Evolutionary conservation across 768 basidiomycete species (phyloP).

Genomic region (Lactarius tabidus): DNA sequence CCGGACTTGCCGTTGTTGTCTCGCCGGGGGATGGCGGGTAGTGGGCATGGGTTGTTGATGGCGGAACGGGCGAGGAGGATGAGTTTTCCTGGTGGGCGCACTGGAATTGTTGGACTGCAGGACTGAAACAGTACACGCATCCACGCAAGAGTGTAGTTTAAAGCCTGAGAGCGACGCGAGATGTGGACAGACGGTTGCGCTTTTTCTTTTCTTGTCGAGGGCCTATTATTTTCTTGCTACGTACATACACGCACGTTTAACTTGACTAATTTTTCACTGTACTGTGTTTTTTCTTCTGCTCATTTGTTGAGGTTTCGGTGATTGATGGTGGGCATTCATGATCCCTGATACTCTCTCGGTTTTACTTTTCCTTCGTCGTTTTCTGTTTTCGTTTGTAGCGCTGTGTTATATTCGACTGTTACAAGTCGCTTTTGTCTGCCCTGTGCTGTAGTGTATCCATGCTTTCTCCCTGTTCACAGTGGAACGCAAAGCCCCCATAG

Average conservation of each 20-base stretch:
- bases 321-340: neutral
- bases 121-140: neutral
- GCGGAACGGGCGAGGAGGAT: slow-evolving; percentile 24
- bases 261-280: neutral
- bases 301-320: neutral
- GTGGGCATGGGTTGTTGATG: neutral
- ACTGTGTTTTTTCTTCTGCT: too few species aligned
- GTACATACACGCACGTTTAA: neutral
- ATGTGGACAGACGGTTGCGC: neutral
- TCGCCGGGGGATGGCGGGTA: neutral
- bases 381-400: neutral
- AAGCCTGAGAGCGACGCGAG: neutral
- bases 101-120: slow-evolving; percentile 9
- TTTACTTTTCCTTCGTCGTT: neutral
- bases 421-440: neutral
- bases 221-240: slow-evolving; percentile 8
- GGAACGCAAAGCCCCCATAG: too few species aligned
- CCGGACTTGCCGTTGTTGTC: neutral
- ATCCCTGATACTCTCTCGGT: neutral
- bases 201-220: slow-evolving; percentile 6
- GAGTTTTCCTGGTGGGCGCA: slow-evolving; percentile 24
- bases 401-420: neutral
- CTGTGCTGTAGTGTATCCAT: neutral
- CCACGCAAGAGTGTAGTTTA: neutral
- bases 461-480: too few species aligned